Conservation (phyloP, 257 asterid genomes). For the Solanum neorickii region DNA sequence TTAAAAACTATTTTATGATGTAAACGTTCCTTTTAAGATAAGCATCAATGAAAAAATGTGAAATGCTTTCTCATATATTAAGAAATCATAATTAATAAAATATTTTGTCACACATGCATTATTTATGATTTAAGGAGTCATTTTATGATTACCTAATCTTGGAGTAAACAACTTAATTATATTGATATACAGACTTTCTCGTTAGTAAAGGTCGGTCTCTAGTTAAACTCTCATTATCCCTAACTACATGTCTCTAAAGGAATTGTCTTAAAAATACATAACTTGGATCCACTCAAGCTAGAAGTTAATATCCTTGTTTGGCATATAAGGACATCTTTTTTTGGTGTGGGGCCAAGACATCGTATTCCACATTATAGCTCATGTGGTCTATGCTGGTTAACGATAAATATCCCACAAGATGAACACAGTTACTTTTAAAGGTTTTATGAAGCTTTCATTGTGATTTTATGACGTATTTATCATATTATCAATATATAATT, state of each 20-base stretch:
- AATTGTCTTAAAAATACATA: neutral
- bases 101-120: no score
- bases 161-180: neutral
- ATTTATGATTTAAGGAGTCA: no score
- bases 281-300: neutral
- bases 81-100: no score
- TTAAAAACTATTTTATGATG: no score
- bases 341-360: neutral
- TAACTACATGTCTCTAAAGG: neutral
- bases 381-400: neutral
- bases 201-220: neutral
- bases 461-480: neutral
- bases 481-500: neutral
- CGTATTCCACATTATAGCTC: neutral
- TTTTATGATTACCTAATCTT: no score
- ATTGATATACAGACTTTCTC: neutral
- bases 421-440: neutral
- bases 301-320: neutral
- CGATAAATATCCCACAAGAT: neutral
- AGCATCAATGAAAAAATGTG: no score
- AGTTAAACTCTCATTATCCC: neutral
- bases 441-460: neutral
- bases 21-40: no score
- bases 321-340: neutral
- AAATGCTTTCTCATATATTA: no score